phyloP scores from a whole-genome alignment of 345 rosid species.

The Mallotus nudiflorus region DNA sequence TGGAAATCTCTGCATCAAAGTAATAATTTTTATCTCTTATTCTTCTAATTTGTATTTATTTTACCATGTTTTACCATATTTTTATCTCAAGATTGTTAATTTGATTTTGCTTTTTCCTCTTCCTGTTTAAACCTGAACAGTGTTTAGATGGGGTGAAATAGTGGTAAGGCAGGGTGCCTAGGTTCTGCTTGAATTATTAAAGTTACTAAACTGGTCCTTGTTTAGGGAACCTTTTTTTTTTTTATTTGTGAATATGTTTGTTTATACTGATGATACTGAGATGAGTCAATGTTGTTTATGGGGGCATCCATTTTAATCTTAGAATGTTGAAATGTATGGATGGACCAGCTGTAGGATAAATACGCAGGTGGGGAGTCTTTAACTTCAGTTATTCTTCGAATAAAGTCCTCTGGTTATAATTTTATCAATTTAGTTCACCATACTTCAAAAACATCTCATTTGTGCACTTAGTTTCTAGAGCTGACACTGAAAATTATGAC shows the following conservation, averaged over 20 bases:
- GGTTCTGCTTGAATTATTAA: not conserved
- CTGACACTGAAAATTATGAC: not conserved
- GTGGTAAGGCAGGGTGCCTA: not conserved
- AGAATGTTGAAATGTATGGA: no score
- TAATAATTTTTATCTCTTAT: conserved; percentile 16
- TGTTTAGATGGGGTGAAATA: no score
- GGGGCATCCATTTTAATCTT: not conserved
- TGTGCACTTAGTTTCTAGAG: not conserved
- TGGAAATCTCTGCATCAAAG: conserved; percentile 86
- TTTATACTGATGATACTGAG: not conserved
- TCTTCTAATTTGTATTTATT: not conserved
- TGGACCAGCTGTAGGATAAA: not conserved
- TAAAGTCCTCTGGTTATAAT: not conserved
- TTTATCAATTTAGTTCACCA: not conserved
- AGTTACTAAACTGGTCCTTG: not conserved
- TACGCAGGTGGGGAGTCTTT: not conserved
- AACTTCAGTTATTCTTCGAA: not conserved
- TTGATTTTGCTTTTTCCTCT: not conserved
- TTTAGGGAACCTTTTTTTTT: not conserved
- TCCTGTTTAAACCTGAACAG: not conserved
- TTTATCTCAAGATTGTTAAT: no score
- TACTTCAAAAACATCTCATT: not conserved
- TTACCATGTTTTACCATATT: not conserved
- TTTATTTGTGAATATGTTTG: not conserved
- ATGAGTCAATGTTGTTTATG: not conserved